Base-by-base conservation (phyloP, 352 stramenopile genomes). In the Aphanomyces cochlioides region DNA sequence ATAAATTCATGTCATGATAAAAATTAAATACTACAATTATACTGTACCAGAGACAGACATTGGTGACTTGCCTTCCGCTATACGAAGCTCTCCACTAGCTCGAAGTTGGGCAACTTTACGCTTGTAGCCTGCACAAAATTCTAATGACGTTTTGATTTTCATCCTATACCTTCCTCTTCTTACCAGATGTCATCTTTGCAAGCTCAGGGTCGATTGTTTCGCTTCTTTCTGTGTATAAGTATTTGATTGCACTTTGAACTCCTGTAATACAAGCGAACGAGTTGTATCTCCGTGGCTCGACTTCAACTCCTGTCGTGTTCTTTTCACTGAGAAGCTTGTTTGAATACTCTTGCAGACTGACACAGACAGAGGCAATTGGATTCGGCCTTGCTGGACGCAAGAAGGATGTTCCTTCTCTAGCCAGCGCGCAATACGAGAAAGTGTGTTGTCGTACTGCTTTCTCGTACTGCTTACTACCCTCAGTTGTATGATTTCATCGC, bases 71-170 rank as follows among this genome's bases (percentile, higher is more conserved):
- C 54, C 54, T 37, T 61, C 54, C 7, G 28, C 43, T n/a, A 61
- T 40, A 13, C 15, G 54, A 1, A 61, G n/a, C n/a, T 61, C 15
- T 17, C 54, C 54, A 43, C 7, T 61, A n/a, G 54, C 39, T n/a
- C 54, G 54, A 0, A 41, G 21, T 40, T 61, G 54, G 6, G 54
- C 54, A 41, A 61, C 21, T 40, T 61, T 61, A 37, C 54, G 54
- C 54, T 61, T 61, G 54, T 61, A 61, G 5, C 54, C 54, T 45
- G 54, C 54, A 37, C 54, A 45, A 39, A 61, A 61, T 17, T 61
- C 54, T 61, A 61, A n/a, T 61, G 28, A n/a, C 43, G 10, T 50
- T 50, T n/a, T n/a, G 17, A 12, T 50, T 50, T 50, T 50, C 17
- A 12, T 45, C 39, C 15, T 37, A 61, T 12, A 61, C 17, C 19